These are phyloP conservation scores for Phaeodactylum tricornutum DNA, from an alignment of 108 stramenopile species.

Conservation along the genomic window DNA sequence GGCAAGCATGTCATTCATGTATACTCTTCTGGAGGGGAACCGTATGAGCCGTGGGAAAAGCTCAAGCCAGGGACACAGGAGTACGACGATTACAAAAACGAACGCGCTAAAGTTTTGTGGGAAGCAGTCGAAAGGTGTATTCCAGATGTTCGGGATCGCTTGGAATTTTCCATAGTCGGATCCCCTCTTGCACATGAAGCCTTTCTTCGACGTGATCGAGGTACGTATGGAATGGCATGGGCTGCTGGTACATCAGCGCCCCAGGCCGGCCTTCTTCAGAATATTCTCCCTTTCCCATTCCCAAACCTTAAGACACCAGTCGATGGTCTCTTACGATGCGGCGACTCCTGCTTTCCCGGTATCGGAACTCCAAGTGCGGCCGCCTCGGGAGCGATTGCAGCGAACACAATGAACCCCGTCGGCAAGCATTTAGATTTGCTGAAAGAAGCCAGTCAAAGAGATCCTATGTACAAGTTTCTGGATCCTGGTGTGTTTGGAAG, in stretches of 20 bases:
- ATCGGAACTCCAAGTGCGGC: constrained; percentile 92
- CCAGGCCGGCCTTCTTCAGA: constrained; percentile 66
- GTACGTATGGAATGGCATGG: constrained; percentile 93
- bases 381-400: constrained; percentile 87
- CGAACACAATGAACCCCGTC: constrained; percentile 78
- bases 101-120: constrained; percentile 85
- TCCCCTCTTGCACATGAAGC: constrained; percentile 92
- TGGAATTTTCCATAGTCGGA: constrained; percentile 89
- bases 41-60: constrained; percentile 93
- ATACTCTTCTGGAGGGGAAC: constrained; percentile 89
- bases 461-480: constrained; percentile 86
- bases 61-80: constrained; percentile 71
- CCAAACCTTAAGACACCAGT: constrained; percentile 87
- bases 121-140: constrained; percentile 86
- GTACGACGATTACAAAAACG: constrained; percentile 89
- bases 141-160: constrained; percentile 81
- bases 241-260: constrained; percentile 89
- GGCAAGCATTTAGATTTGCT: constrained; percentile 76
- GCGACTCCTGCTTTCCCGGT: constrained; percentile 92
- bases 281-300: constrained; percentile 78
- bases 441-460: constrained; percentile 54
- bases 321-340: constrained; percentile 82
- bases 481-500: constrained; percentile 73
- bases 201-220: constrained; percentile 83
- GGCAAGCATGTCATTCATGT: constrained; percentile 95